Conservation (phyloP, 1,284 basidiomycete species). For the Melampsora larici-populina region DNA sequence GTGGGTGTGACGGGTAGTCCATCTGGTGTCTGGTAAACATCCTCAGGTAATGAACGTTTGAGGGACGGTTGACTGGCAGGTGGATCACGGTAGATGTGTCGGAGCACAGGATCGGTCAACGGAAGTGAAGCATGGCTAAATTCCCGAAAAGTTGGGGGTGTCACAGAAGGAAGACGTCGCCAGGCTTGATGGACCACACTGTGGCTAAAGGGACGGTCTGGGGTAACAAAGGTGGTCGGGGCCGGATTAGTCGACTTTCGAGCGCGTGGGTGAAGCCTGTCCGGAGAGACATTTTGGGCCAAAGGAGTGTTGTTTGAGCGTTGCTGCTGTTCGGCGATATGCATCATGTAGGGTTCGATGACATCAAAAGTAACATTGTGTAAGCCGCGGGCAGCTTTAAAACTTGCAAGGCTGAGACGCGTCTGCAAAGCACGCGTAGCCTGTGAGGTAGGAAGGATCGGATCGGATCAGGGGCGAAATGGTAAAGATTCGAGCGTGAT, state of each 20-base stretch:
- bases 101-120: too few relatives aligned
- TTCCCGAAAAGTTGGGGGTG: too few relatives aligned
- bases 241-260: not conserved
- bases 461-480: too few relatives aligned
- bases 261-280: not conserved
- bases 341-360: slow-evolving; percentile 28
- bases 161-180: too few relatives aligned
- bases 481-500: too few relatives aligned
- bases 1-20: too few relatives aligned
- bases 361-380: slow-evolving; percentile 37
- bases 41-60: too few relatives aligned
- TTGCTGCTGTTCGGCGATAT: slow-evolving; percentile 11
- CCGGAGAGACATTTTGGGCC: not conserved
- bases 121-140: too few relatives aligned
- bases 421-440: slow-evolving; percentile 33
- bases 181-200: not conserved
- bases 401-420: slow-evolving; percentile 34
- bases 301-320: too few relatives aligned
- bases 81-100: too few relatives aligned
- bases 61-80: too few relatives aligned
- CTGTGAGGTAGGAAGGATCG: not conserved
- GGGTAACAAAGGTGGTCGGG: slow-evolving; percentile 2
- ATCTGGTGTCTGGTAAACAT: too few relatives aligned
- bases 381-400: slow-evolving; percentile 39
- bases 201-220: slow-evolving; percentile 2